Evolutionary conservation across 2,329 filamentous ascomycete species (phyloP), one percentile per base, ranked within the genome.

Genomic region (Colletotrichum navitas): DNA sequence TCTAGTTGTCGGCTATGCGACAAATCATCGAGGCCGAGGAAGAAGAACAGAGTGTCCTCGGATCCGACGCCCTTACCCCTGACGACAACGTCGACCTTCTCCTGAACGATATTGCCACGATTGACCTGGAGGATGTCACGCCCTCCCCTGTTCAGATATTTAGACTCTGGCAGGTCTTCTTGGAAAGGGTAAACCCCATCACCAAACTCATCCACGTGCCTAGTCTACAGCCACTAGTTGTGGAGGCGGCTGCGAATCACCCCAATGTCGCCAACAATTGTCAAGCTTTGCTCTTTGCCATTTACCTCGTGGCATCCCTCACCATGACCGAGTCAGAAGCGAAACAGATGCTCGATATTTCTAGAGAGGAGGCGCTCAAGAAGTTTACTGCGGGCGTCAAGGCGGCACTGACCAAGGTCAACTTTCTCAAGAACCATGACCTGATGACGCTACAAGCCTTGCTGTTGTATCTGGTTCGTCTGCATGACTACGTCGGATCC

Each of bases 121-220:
- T 79, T 32, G 83, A 79, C 55, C 75, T 83, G 18, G 83, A 86
- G 63, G 84, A 86, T 18, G 81, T 92, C 77, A 90, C 92, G 75
- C 93, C 93, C 0, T 83, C 89, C 5, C 87, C 90, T 0, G 85
- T 89, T 16, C 89, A 93, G 43, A 88, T 93, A 34, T 90, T 93
- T 76, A 86, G 87, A 62, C 85, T 95, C 6, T 95, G 93, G 93
- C 91, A 94, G 78, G 84, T 89, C 11, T 94, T 91, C 74, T 82
- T 94, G 7, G 90, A 93, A 60, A 90, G 93, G 72, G 90, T 95
- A 66, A 92, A 95, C 76, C 92, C 93, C 0, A 79, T 94, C 56
- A 89, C 90, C 74, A 95, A 94, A 78, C 82, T 89, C 56, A 89
- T 94, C 32, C 93, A 95, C 77, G 87, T 91, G 1, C 92, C 93